Base-by-base conservation (phyloP, 1,284 basidiomycete species). In the Trichosporon faecale region DNA sequence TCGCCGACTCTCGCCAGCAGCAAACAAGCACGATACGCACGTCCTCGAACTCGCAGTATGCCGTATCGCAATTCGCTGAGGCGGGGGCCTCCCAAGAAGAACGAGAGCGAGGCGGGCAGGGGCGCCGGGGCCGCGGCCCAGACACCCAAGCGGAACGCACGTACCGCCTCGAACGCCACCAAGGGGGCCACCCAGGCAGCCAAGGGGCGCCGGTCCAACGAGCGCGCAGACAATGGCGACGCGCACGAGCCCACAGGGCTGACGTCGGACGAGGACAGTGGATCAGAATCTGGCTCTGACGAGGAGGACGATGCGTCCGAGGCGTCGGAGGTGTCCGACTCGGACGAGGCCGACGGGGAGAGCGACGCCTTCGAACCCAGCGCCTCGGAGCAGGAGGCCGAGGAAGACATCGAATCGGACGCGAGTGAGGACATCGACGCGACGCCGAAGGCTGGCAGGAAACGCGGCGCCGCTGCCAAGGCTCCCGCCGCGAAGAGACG, bases 401-500 rank as follows among this genome's bases (percentile, higher is more conserved):
- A 60, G 49, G 66, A 66, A 0, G 71, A 70, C 5, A 44, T 25
- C 16, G 74, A 75, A 3, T 73, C 74, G 8, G 78, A 76, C 18
- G 78, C 70, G 31, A 70, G 78, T 65, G 78, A 73, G 2, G 78
- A 80, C 14, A 76, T 80, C 25, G 79, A 75, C 40, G 71, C 49
- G 67, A 73, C 18, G 76, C 75, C 40, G 69, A 72, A 67, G 60
- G 33, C 21, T 66, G 64, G 44, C 57, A 21, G 2, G 63, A 49
- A 46, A 69, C 70, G 16, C 35, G 37, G 61, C 52, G 35, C 29
- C 16, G 57, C 29, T 14, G 57, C 27, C 6, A 60, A 60, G 27
- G 57, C 57, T n/a, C 27, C 57, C 5, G 27, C 27, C 7, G 23
- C 14, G 61, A 64, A 44, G 57, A 37, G n/a, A 33, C 8, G 33